A percentile compares a stretch with the other conserved stretches of the same genome.
Conservation (phyloP, 1,139 yeast species). For the Debaryomycetaceae sp. region DNA sequence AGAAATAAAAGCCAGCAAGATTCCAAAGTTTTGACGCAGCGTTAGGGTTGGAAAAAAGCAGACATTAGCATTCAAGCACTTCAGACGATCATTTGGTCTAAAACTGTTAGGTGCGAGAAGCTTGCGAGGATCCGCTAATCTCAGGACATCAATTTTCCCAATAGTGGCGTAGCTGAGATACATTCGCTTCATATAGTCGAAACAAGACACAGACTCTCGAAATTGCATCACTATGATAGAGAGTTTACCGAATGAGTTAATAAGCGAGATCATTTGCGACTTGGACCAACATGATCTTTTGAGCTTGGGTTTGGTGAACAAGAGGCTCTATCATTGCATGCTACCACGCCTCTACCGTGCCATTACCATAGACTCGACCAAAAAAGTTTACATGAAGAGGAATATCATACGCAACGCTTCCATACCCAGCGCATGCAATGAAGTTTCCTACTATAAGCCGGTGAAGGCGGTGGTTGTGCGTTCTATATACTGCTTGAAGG, state of each 20-base stretch:
- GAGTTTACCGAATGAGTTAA: constrained; percentile 20
- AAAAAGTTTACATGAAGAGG: constrained; percentile 4
- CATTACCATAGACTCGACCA: constrained; percentile 19
- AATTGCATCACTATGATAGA: constrained; percentile 9
- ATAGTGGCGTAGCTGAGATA: no score
- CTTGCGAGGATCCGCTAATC: no score
- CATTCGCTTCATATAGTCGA: no score
- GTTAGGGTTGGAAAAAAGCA: no score
- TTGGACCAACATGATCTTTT: constrained; percentile 18
- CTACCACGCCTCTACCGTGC: constrained; percentile 18
- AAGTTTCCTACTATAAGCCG: neutral
- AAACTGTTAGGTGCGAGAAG: no score
- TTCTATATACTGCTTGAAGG: constrained; percentile 17
- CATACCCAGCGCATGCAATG: constrained; percentile 3
- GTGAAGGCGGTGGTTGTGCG: constrained; percentile 10
- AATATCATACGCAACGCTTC: constrained; percentile 1
- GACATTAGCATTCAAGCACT: no score
- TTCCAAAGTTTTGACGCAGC: no score
- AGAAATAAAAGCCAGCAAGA: neutral
- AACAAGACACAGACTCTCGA: no score
- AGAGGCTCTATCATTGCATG: constrained; percentile 11
- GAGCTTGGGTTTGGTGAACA: constrained; percentile 14
- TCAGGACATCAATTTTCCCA: no score
- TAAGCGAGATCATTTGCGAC: constrained; percentile 11
- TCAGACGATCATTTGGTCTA: no score